These are phyloP conservation scores for Plasmodium chabaudi DNA, from an alignment of 169 alveolate species.

Conservation along the genomic window DNA sequence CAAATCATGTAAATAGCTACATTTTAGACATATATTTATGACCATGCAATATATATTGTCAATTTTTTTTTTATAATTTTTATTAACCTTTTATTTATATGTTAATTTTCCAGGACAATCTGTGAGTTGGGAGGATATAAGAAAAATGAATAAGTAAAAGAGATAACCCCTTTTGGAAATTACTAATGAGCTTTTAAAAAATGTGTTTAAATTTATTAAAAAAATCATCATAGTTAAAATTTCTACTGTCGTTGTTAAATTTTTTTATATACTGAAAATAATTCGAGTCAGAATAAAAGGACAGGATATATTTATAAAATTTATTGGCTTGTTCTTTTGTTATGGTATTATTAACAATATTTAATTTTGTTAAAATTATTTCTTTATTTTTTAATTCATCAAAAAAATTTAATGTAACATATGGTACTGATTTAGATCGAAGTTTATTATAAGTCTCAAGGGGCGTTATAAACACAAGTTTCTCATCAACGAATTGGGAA, in stretches of 20 bases:
- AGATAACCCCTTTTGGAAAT: background rate
- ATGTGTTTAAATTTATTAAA: constrained; percentile 41
- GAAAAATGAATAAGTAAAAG: constrained; percentile 34
- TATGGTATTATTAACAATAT: constrained; percentile 25
- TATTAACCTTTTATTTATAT: too few species aligned
- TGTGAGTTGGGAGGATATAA: constrained; percentile 71
- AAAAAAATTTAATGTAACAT: constrained; percentile 62
- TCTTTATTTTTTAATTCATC: constrained; percentile 66
- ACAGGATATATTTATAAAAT: constrained; percentile 39
- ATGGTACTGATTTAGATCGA: constrained; percentile 44
- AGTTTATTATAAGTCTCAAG: constrained; percentile 39
- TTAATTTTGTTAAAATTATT: constrained; percentile 52
- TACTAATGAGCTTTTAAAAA: constrained; percentile 14
- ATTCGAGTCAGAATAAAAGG: constrained; percentile 65
- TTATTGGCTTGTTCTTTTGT: constrained; percentile 64
- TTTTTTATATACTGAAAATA: constrained; percentile 47
- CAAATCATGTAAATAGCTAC: background rate
- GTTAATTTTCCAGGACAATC: constrained; percentile 16
- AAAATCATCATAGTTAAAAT: constrained; percentile 42
- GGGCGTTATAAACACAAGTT: constrained; percentile 43
- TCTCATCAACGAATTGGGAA: constrained; percentile 50
- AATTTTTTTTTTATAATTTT: background rate
- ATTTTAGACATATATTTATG: constrained; percentile 1
- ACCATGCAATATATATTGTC: background rate
- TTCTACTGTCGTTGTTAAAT: constrained; percentile 71